These are phyloP conservation scores for Hyphopichia wangnamkhiaoensis DNA, from an alignment of 1,139 yeast genomes.

Conservation along the genomic window DNA sequence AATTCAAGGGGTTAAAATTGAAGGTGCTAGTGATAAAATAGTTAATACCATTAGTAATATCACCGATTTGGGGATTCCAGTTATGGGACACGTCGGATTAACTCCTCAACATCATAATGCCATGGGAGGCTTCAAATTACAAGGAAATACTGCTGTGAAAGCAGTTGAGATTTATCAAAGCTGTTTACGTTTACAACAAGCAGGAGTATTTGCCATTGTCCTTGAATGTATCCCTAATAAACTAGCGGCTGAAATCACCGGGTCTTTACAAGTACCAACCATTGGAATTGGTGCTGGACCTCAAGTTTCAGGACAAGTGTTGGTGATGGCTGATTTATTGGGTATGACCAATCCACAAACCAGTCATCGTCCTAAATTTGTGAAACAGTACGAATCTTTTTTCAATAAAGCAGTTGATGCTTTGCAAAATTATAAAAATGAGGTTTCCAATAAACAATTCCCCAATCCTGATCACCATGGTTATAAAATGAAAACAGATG, in stretches of 20 bases:
- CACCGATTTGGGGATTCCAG: constrained; percentile 76
- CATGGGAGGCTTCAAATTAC: constrained; percentile 85
- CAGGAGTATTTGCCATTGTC: constrained; percentile 77
- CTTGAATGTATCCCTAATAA: constrained; percentile 85
- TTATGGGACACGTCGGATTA: constrained; percentile 88
- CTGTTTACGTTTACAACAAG: constrained; percentile 67
- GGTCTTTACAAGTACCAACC: constrained; percentile 66
- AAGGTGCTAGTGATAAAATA: constrained; percentile 74
- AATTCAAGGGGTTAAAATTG: constrained; percentile 82
- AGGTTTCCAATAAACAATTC: constrained; percentile 55
- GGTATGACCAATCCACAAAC: constrained; percentile 67
- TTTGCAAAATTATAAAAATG: constrained; percentile 53
- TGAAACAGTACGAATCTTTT: constrained; percentile 64
- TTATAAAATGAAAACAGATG: constrained; percentile 69
- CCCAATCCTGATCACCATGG: constrained; percentile 68
- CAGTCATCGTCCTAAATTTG: constrained; percentile 63
- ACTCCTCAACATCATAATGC: constrained; percentile 86
- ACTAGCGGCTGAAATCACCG: constrained; percentile 68
- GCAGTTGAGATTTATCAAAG: constrained; percentile 67
- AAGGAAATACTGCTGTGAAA: constrained; percentile 60
- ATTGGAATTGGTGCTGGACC: constrained; percentile 97
- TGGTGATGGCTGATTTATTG: constrained; percentile 81
- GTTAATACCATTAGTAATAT: constrained; percentile 47
- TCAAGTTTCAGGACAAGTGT: constrained; percentile 81
- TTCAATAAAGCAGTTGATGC: constrained; percentile 53